A percentile compares a stretch with the other conserved stretches of the same genome.
phyloP scores from a whole-genome alignment of 768 basidiomycete species.

The Hortiboletus flavorubellus region DNA sequence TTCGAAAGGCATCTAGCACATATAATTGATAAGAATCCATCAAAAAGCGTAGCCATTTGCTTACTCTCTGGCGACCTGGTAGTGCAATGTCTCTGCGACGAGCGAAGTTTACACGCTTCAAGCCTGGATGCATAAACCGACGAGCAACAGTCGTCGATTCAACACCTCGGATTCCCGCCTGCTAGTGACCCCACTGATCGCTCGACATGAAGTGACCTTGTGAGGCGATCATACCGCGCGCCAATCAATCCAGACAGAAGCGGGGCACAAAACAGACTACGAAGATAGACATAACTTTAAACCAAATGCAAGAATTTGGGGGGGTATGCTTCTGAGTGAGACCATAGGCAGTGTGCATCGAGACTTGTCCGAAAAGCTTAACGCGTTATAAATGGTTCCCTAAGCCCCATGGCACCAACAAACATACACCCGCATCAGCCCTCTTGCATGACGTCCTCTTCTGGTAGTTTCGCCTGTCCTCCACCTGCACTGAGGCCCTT shows the following conservation, averaged over 20 bases:
- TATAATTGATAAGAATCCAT: background rate
- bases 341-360: background rate
- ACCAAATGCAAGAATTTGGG: background rate
- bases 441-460: conserved; percentile 24
- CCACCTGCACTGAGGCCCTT: conserved; percentile 31
- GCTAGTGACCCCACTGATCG: no score
- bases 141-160: background rate
- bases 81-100: background rate
- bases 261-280: no score
- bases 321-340: background rate
- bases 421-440: conserved; percentile 13
- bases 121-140: background rate
- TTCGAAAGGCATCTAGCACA: background rate
- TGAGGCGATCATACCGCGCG: no score
- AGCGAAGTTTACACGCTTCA: background rate
- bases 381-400: background rate
- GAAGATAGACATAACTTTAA: no score
- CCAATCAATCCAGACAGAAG: no score
- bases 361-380: background rate
- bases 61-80: background rate
- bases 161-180: background rate
- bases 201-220: no score
- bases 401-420: background rate
- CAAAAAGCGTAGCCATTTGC: background rate
- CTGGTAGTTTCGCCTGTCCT: conserved; percentile 1